Evolutionary conservation across 306 rosid species (phyloP).

Genomic region (Cucurbita maxima): DNA sequence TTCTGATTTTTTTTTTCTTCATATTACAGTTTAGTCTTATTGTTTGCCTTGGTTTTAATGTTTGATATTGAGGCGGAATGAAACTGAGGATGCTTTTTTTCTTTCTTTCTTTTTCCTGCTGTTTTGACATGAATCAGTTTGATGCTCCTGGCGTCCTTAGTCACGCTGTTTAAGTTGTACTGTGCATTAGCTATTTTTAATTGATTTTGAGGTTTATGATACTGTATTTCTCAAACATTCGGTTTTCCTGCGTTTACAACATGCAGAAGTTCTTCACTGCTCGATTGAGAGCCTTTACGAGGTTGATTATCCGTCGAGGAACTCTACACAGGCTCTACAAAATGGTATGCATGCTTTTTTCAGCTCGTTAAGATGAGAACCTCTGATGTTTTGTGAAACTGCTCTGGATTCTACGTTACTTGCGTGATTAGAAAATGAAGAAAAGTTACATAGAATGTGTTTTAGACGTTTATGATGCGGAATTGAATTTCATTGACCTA

Average conservation of each 20-base stretch:
- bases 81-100: not conserved
- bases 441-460: not conserved
- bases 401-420: not conserved
- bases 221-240: not conserved
- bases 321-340: not conserved
- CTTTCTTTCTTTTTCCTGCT: not conserved
- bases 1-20: not conserved
- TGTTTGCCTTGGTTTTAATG: not conserved
- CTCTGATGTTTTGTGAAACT: not conserved
- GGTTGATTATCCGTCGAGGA: not conserved
- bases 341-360: not conserved
- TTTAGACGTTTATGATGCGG: not conserved
- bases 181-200: not conserved
- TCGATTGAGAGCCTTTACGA: not conserved
- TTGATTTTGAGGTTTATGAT: not conserved
- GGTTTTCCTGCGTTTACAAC: not conserved
- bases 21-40: not conserved
- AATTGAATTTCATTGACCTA: not conserved
- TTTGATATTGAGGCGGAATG: not conserved
- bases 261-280: not conserved
- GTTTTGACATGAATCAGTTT: not conserved
- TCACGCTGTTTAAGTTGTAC: not conserved
- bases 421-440: not conserved
- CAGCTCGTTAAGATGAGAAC: not conserved
- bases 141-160: not conserved